A percentile compares a stretch with the other conserved stretches of the same genome.
Conservation (phyloP, 2,329 filamentous ascomycete genomes). For the Fusarium sacchari region DNA sequence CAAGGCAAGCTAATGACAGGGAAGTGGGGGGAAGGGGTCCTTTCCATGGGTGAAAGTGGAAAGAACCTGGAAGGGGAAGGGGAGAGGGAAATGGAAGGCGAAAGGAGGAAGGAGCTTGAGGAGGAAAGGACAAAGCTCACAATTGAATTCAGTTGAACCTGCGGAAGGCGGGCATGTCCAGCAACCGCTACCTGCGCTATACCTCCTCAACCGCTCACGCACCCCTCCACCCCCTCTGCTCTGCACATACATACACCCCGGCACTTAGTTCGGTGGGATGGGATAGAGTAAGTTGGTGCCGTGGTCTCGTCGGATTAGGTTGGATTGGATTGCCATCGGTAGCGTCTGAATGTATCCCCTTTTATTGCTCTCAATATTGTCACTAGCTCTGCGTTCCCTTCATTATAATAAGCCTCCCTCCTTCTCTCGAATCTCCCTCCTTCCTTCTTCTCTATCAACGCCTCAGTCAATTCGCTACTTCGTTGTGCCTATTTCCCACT, state of each 20-base stretch:
- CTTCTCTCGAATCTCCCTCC: conserved; percentile 8
- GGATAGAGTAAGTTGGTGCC: conserved; percentile 3
- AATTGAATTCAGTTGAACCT: conserved; percentile 12
- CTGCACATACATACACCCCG: neutral
- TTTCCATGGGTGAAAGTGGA: conserved; percentile 1
- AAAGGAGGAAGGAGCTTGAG: conserved; percentile 11
- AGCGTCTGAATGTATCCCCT: conserved; percentile 28
- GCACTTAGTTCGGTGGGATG: conserved; percentile 1
- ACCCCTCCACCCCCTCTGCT: neutral
- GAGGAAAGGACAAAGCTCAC: conserved; percentile 2
- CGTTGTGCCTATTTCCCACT: conserved; percentile 32
- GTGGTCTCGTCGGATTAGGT: conserved; percentile 27
- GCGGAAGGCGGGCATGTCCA: neutral
- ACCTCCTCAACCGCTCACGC: neutral
- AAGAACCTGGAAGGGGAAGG: conserved; percentile 11
- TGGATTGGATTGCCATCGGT: conserved; percentile 14
- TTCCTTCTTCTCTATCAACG: conserved; percentile 35
- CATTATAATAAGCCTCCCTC: conserved; percentile 40
- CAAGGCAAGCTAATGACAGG: conserved; percentile 8
- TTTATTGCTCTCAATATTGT: conserved; percentile 30
- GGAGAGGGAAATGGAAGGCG: conserved; percentile 2
- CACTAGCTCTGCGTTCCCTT: conserved; percentile 28
- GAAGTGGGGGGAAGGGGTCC: conserved; percentile 10
- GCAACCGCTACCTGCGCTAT: neutral
- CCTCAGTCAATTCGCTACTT: conserved; percentile 35